phyloP scores from a whole-genome alignment of 2,329 filamentous ascomycete genomes.

The Ophiosphaerella korrae region DNA sequence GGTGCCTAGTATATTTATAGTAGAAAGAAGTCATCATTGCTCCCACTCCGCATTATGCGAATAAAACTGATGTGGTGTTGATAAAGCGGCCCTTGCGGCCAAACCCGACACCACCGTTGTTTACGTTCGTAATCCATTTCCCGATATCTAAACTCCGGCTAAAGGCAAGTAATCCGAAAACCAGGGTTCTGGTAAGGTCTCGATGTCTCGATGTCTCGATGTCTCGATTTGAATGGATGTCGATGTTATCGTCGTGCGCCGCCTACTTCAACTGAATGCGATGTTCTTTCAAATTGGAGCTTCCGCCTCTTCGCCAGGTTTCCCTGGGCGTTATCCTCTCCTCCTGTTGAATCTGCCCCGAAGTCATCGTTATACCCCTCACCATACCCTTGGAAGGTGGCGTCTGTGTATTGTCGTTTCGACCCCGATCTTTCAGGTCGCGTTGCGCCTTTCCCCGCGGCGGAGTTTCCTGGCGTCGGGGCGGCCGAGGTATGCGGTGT shows the following conservation, averaged over 20 bases:
- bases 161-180: not conserved
- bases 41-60: conserved; percentile 6
- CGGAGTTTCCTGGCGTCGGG: conserved; percentile 43
- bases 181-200: not conserved
- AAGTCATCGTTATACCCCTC: conserved; percentile 75
- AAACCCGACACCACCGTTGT: not conserved
- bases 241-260: conserved; percentile 39
- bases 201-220: not conserved
- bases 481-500: conserved; percentile 26
- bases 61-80: conserved; percentile 1
- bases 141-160: not conserved
- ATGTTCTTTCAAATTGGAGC: conserved; percentile 42
- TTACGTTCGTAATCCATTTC: not conserved
- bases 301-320: conserved; percentile 41
- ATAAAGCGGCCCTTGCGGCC: not conserved
- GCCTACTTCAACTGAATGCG: conserved; percentile 43
- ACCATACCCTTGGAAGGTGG: conserved; percentile 74
- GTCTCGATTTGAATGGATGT: not conserved
- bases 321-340: conserved; percentile 63
- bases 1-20: conserved; percentile 1
- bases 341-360: conserved; percentile 70
- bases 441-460: conserved; percentile 51
- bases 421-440: conserved; percentile 70
- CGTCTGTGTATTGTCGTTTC: conserved; percentile 77
- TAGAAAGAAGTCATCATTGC: not conserved